Percentiles rank a stretch among this genome's conserved stretches.
phyloP scores from a whole-genome alignment of 345 rosid genomes.

The Salix brachista region DNA sequence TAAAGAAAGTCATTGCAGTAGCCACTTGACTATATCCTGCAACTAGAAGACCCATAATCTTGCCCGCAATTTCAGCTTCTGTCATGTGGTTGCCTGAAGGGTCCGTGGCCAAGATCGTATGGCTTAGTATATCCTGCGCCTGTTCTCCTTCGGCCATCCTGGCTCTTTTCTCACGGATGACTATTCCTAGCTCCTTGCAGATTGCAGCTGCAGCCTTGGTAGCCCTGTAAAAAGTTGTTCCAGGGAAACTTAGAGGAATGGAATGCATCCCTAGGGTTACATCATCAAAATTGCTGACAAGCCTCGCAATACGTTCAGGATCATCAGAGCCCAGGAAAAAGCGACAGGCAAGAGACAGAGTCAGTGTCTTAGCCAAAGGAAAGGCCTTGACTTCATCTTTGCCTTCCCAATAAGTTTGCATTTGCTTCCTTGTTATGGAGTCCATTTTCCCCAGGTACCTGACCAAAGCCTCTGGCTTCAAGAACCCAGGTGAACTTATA shows the following conservation, averaged over 20 bases:
- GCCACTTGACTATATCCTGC: slow-evolving; percentile 59
- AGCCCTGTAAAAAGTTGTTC: slow-evolving; percentile 39
- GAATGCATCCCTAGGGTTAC: slow-evolving; percentile 47
- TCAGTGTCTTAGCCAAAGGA: slow-evolving; percentile 38
- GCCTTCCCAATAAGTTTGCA: slow-evolving; percentile 40
- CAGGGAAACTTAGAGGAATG: slow-evolving; percentile 35
- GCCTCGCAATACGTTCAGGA: slow-evolving; percentile 38
- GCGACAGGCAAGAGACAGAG: slow-evolving; percentile 44
- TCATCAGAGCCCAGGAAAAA: slow-evolving; percentile 49
- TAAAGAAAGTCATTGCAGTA: slow-evolving; percentile 50
- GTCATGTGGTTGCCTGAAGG: slow-evolving; percentile 41
- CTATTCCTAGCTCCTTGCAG: slow-evolving; percentile 27
- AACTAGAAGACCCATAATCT: slow-evolving; percentile 48
- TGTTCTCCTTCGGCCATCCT: slow-evolving; percentile 30
- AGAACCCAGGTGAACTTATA: slow-evolving; percentile 37
- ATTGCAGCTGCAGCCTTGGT: slow-evolving; percentile 32
- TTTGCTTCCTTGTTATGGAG: slow-evolving; percentile 37
- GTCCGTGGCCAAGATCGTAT: slow-evolving; percentile 36
- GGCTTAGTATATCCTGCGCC: slow-evolving; percentile 32
- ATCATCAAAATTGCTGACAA: slow-evolving; percentile 38
- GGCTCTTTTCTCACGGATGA: slow-evolving; percentile 37
- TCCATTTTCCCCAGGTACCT: slow-evolving; percentile 49
- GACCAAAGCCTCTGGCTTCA: slow-evolving; percentile 51
- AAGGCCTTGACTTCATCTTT: slow-evolving; percentile 29
- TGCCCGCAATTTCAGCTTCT: slow-evolving; percentile 48